Evolutionary conservation across 1,284 basidiomycete species (phyloP), one percentile per base, ranked within the genome.

Genomic region (Irpex sp.): DNA sequence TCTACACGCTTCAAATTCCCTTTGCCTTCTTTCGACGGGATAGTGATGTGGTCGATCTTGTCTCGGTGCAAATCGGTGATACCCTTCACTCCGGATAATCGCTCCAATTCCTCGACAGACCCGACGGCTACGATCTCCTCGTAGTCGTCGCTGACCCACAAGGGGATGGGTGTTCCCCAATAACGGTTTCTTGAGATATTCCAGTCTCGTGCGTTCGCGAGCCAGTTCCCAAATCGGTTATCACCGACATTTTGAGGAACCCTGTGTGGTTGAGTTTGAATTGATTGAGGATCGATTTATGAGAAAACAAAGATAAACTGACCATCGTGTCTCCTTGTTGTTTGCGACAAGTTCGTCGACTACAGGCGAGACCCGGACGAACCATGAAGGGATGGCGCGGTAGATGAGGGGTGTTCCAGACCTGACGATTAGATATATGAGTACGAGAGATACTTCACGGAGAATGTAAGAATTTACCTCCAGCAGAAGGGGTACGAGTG

Each of bases 111-210:
- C 63, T 86, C 88, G 21, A 98, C 88, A 5, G 97, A 98, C 66
- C 92, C 88, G 61, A 99, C 79, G 69, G 89, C 94, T 50, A 98
- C 84, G 66, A 98, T 82, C 85, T 99, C 97, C 74, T 96, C 85
- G 71, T 88, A 82, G 76, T 99, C 97, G 2, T 97, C 94, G 70
- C 92, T 96, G 36, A 83, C 94, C 97, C 97, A 99, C 43, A 99
- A 80, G 7, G 97, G 97, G 66, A 99, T 90, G 5, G 97, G 97
- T 5, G 97, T 99, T 53, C 97, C 97, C 97, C 97, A 99, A 77
- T 98, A 99, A 63, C 97, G 87, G 81, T 99, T 99, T 67, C 97
- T 85, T n/a, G 95, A 97, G 67, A 99, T 85, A 75, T 98, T 99
- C 97, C 97, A 99, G 75, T 99, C 97, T 37, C 97, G 87, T 9